Base-by-base conservation (phyloP, 176 grass and related monocot species). In the Poa annua region DNA sequence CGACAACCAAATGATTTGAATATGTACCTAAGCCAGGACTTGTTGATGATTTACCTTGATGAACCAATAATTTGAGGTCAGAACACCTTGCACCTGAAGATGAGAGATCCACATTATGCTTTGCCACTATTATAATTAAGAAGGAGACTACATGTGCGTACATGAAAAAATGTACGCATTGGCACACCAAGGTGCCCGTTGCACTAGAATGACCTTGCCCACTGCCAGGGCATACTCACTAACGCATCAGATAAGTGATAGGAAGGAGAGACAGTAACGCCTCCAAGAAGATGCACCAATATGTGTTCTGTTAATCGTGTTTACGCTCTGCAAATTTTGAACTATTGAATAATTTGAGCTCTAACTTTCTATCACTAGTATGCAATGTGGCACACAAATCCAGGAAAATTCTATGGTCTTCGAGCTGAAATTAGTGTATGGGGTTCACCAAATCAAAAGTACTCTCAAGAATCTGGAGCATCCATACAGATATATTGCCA, bases 341-440 rank as follows among this genome's bases (percentile, higher is more conserved):
- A 4, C 2, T 47, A 26, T 25, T 48, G 13, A 61, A 25, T 57
- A 41, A 60, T 59, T 26, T 33, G 17, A 63, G 5, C 22, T 48
- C 20, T 39, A 32, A 0, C 17, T 48, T 64, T 64, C 0, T 33
- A 6, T 79, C 20, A 12, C 1, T 88, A 70, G 61, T 56, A 11
- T 25, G 34, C 75, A 17, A 61, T 42, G 75, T 77, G 75, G 32
- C 54, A 4, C 54, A 77, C 75, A 42, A 4, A 21, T 1, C 17
- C 17, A 16, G 54, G 35, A 39, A 25, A 22, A 42, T 60, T 60
- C 53, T 70, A 84, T 17, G 86, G 86, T 25, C 52, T 84, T 5
- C 57, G 64, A 53, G 86, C 86, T 34, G 33, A 55, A 61, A 84
- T 84, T 48, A 54, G 35, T 61, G 1, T 74, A 8, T 84, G 65